A percentile compares a stretch with the other conserved stretches of the same genome.
Conservation (phyloP, 192 early-diverging fungal genomes). For the Spinellus fusiger region DNA sequence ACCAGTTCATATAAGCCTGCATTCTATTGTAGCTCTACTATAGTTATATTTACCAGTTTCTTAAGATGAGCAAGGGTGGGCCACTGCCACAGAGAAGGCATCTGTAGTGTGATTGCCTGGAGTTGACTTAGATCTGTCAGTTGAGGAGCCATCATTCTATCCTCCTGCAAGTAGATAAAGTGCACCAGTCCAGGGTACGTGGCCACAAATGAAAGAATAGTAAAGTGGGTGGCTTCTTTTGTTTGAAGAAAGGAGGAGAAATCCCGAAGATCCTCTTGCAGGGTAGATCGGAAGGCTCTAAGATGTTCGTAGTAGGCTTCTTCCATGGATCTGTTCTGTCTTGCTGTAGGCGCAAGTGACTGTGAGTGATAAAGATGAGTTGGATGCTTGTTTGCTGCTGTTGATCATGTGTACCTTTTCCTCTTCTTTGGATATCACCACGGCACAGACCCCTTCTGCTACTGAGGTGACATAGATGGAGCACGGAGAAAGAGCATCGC, state of each 20-base stretch:
- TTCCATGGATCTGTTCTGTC: background rate
- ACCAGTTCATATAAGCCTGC: too few relatives aligned
- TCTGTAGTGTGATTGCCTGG: too few relatives aligned
- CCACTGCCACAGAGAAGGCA: constrained; percentile 7
- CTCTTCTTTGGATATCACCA: constrained; percentile 14
- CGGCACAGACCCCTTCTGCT: constrained; percentile 1
- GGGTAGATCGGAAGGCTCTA: constrained; percentile 3
- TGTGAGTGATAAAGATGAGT: too few relatives aligned
- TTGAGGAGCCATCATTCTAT: constrained; percentile 13
- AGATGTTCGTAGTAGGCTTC: background rate
- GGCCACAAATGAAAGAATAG: constrained; percentile 21
- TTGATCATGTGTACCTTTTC: too few relatives aligned
- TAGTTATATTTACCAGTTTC: constrained; percentile 2
- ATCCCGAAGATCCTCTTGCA: constrained; percentile 6
- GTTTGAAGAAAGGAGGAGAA: constrained; percentile 20
- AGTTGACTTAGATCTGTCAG: constrained; percentile 25
- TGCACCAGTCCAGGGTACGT: constrained; percentile 26
- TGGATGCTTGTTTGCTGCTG: too few relatives aligned
- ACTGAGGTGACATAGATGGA: background rate
- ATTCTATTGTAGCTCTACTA: too few relatives aligned
- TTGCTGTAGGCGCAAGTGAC: background rate
- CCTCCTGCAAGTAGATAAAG: constrained; percentile 24
- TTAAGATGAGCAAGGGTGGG: constrained; percentile 1
- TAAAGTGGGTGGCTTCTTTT: constrained; percentile 28
- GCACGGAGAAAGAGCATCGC: background rate